A percentile compares a stretch with the other conserved stretches of the same genome.
These are phyloP conservation scores for Aspergillus spinulosporus DNA, from an alignment of 2,329 filamentous ascomycete species.

Conservation along the genomic window DNA sequence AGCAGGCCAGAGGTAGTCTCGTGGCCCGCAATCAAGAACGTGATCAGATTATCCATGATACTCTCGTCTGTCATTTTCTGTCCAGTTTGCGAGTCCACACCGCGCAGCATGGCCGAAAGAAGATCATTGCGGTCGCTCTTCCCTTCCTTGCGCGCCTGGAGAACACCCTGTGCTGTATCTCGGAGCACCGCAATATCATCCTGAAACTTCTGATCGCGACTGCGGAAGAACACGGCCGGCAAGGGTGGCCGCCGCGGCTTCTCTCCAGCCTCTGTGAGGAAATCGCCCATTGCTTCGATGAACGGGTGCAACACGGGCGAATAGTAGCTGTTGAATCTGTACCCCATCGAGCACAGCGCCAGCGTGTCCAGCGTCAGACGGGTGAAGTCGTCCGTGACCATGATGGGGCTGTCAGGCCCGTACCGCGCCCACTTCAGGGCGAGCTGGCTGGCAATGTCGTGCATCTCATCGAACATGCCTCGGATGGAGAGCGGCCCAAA, in stretches of 20 bases:
- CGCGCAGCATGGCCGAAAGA: conserved; percentile 67
- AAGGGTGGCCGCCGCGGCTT: conserved; percentile 52
- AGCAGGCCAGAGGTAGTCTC: conserved; percentile 70
- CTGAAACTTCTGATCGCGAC: conserved; percentile 36
- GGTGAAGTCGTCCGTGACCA: conserved; percentile 68
- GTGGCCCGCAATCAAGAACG: conserved; percentile 69
- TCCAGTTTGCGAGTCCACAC: conserved; percentile 66
- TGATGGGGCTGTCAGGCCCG: conserved; percentile 42
- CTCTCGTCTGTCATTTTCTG: conserved; percentile 59
- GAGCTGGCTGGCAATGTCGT: conserved; percentile 10
- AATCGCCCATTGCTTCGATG: conserved; percentile 63
- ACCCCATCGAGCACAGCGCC: conserved; percentile 68
- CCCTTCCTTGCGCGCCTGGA: not conserved
- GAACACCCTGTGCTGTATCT: not conserved
- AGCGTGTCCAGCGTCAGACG: conserved; percentile 72
- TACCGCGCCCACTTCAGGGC: conserved; percentile 10
- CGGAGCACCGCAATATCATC: conserved; percentile 45
- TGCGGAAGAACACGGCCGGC: conserved; percentile 39
- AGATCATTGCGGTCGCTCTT: conserved; percentile 48
- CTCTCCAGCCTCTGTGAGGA: conserved; percentile 58
- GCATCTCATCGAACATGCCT: conserved; percentile 15
- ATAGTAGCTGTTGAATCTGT: conserved; percentile 75
- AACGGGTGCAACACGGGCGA: conserved; percentile 66
- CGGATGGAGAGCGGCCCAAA: conserved; percentile 14
- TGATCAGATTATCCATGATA: conserved; percentile 65